phyloP scores from a whole-genome alignment of 768 basidiomycete species.

The Neoboletus magnificus region DNA sequence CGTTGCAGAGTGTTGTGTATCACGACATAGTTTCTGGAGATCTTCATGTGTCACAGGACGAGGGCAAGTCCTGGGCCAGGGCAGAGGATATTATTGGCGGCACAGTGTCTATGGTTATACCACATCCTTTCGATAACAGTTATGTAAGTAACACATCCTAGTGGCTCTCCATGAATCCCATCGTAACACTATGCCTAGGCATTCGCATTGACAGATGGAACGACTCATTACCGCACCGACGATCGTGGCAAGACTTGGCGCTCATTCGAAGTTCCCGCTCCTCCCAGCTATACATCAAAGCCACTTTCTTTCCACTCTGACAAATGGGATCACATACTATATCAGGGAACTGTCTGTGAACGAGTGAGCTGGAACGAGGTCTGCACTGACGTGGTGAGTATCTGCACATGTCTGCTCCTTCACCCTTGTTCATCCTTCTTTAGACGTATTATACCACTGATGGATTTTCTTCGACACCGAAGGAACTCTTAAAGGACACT shows the following conservation, averaged over 20 bases:
- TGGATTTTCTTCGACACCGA: constrained; percentile 62
- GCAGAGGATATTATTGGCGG: constrained; percentile 53
- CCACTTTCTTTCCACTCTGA: constrained; percentile 90
- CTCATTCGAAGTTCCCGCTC: constrained; percentile 67
- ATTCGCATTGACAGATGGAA: constrained; percentile 76
- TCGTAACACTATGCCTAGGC: constrained; percentile 49
- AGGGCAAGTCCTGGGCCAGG: constrained; percentile 70
- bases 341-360: constrained; percentile 70
- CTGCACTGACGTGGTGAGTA: constrained; percentile 70
- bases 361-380: constrained; percentile 46
- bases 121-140: constrained; percentile 82
- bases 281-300: constrained; percentile 39
- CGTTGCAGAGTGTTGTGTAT: constrained; percentile 62
- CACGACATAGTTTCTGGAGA: constrained; percentile 70
- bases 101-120: constrained; percentile 66
- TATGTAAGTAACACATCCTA: constrained; percentile 46
- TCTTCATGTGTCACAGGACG: constrained; percentile 78
- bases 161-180: not conserved
- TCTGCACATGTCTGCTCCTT: not conserved
- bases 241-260: constrained; percentile 90
- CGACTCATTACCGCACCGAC: constrained; percentile 80
- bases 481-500: constrained; percentile 65
- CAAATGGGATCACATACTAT: constrained; percentile 73
- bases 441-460: constrained; percentile 90
- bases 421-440: constrained; percentile 7